A percentile compares a stretch with the other conserved stretches of the same genome.
Evolutionary conservation across 345 rosid species (phyloP).

Genomic region (Rhizophora apiculata): DNA sequence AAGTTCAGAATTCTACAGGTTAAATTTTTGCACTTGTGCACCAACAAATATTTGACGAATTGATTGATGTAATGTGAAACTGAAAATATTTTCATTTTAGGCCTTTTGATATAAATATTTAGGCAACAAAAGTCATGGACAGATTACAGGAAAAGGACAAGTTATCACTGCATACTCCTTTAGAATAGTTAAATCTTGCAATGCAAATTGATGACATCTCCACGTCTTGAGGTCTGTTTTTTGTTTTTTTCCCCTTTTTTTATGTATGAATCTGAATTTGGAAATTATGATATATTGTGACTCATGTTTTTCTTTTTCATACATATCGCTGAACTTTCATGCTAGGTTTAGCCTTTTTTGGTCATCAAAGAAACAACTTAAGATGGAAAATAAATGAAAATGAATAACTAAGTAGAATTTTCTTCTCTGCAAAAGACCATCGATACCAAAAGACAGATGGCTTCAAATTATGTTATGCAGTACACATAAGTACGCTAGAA

Average conservation of each 20-base stretch:
- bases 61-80: background rate
- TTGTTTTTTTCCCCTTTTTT: too few species aligned
- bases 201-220: conserved; percentile 2
- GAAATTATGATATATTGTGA: background rate
- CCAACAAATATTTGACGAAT: too few species aligned
- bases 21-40: background rate
- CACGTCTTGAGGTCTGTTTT: background rate
- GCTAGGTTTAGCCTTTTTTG: background rate
- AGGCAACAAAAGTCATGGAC: background rate
- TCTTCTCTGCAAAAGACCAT: background rate
- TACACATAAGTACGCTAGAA: background rate
- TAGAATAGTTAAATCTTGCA: too few species aligned
- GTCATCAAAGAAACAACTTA: background rate
- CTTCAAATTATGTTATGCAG: background rate
- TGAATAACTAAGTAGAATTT: background rate
- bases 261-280: background rate
- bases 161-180: background rate
- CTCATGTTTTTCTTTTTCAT: background rate
- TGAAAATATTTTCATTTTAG: background rate
- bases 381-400: background rate
- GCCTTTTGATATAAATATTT: background rate
- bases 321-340: too few species aligned
- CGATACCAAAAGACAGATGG: background rate
- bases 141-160: background rate
- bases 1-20: background rate